phyloP scores from a whole-genome alignment of 352 stramenopile species.

The Globisporangium nodosum region DNA sequence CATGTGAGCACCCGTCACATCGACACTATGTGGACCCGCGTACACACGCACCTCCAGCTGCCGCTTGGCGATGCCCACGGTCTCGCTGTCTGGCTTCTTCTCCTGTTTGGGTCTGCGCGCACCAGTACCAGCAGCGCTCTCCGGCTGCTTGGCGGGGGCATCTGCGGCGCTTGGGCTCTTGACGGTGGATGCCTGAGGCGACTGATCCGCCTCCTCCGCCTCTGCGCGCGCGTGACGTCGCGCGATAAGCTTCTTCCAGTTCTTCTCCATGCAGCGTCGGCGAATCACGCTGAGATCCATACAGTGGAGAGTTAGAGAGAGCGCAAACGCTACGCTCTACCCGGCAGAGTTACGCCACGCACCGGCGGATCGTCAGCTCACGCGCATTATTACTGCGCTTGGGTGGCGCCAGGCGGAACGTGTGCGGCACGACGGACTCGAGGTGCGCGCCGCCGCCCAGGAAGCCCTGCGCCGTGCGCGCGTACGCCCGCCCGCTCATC shows the following conservation, averaged over 20 bases:
- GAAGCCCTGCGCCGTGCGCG: conserved; percentile 40
- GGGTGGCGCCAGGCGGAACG: conserved; percentile 35
- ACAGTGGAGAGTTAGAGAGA: too few species aligned
- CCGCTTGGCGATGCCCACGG: conserved; percentile 19
- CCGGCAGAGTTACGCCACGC: background rate
- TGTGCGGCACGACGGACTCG: conserved; percentile 52
- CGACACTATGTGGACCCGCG: too few species aligned
- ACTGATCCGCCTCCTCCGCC: background rate
- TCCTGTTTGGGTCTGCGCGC: conserved; percentile 18
- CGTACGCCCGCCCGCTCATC: conserved; percentile 78
- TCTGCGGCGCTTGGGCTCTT: conserved; percentile 10
- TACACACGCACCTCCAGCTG: conserved; percentile 19
- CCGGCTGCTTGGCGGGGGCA: background rate
- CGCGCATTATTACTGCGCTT: conserved; percentile 19
- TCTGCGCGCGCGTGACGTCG: conserved; percentile 26
- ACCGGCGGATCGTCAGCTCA: conserved; percentile 52
- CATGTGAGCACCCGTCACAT: too few species aligned
- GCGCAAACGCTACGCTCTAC: too few species aligned
- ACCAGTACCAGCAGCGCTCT: conserved; percentile 4
- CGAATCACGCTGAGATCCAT: conserved; percentile 40
- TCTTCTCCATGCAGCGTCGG: conserved; percentile 66
- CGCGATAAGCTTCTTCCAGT: conserved; percentile 75
- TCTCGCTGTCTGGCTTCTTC: conserved; percentile 17
- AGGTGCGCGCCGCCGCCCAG: conserved; percentile 48
- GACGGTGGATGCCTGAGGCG: background rate